These are phyloP conservation scores for Rubia yunnanensis DNA, from an alignment of 257 asterid genomes.

Conservation along the genomic window DNA sequence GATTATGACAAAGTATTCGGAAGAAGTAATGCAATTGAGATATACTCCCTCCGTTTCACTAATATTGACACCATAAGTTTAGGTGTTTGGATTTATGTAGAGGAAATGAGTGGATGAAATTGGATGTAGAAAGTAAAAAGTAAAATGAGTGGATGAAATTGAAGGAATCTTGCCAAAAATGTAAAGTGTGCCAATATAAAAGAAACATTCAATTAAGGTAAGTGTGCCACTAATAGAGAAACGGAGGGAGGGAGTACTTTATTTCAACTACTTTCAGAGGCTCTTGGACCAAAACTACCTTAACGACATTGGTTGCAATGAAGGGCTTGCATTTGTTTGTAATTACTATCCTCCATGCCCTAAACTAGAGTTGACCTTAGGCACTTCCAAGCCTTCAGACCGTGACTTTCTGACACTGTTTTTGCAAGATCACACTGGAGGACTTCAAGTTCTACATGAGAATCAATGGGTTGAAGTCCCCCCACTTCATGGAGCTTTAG, in stretches of 20 bases:
- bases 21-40: conserved; percentile 17
- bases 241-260: no score
- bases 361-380: conserved; percentile 31
- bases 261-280: conserved; percentile 23
- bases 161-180: no score
- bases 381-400: conserved; percentile 22
- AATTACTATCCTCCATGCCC: conserved; percentile 37
- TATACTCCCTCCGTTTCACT: no score
- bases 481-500: conserved; percentile 14
- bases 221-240: no score
- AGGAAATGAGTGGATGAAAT: no score
- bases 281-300: conserved; percentile 23
- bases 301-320: conserved; percentile 20
- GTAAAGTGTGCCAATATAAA: no score
- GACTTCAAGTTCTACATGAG: conserved; percentile 9
- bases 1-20: conserved; percentile 15
- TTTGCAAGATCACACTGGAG: conserved; percentile 21
- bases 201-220: no score
- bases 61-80: no score
- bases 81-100: no score
- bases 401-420: conserved; percentile 22
- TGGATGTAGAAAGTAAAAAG: no score
- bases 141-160: no score
- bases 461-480: conserved; percentile 15
- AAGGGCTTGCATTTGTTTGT: conserved; percentile 9